Conservation (phyloP, 164 flowering plant species). For the Malania oleifera region DNA sequence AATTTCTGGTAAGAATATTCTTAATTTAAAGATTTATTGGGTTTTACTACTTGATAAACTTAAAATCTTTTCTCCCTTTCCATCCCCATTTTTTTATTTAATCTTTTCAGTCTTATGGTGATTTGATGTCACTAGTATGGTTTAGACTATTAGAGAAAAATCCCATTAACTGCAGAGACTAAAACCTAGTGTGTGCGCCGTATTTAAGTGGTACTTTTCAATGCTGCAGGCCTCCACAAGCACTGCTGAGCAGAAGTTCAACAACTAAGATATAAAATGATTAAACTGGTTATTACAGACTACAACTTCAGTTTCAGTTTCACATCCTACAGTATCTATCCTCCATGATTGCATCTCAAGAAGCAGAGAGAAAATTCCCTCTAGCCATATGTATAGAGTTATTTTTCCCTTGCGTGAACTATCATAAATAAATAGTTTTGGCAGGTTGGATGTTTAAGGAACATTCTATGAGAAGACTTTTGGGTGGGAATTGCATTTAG, state of each 20-base stretch:
- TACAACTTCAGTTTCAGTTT: conserved; percentile 16
- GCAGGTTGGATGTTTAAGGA: conserved; percentile 18
- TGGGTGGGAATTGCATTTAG: conserved; percentile 15
- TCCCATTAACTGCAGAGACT: too few species aligned
- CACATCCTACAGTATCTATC: conserved; percentile 1
- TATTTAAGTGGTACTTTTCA: conserved; percentile 5
- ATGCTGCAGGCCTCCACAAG: conserved; percentile 65
- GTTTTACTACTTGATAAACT: too few species aligned
- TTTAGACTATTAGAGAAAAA: too few species aligned
- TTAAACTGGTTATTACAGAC: conserved; percentile 4
- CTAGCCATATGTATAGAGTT: conserved; percentile 35
- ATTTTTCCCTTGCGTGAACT: conserved; percentile 16
- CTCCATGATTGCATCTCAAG: conserved; percentile 5
- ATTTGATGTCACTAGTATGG: too few species aligned
- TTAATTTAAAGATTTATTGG: too few species aligned
- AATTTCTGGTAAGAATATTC: too few species aligned
- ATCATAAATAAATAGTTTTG: conserved; percentile 41
- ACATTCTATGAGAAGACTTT: conserved; percentile 13
- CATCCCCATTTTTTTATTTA: too few species aligned
- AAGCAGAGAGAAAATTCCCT: conserved; percentile 13
- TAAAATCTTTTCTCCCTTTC: background rate
- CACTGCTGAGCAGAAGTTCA: conserved; percentile 63
- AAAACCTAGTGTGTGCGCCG: too few species aligned
- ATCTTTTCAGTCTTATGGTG: too few species aligned
- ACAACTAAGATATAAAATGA: conserved; percentile 22